Evolutionary conservation across 148 eudicot species (phyloP).

Genomic region (Diospyros kaki): DNA sequence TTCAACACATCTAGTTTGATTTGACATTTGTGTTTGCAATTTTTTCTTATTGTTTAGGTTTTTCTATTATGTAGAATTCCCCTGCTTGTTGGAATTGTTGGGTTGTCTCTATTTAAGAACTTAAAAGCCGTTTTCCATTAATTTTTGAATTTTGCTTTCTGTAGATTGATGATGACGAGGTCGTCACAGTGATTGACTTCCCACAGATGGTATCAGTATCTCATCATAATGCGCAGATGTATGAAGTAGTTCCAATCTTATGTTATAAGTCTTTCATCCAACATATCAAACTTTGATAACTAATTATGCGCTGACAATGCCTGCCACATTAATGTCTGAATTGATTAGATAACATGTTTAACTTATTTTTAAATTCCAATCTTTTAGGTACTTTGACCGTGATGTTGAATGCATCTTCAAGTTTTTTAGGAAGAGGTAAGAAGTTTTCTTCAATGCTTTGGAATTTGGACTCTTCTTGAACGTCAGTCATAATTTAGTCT

Average conservation of each 20-base stretch:
- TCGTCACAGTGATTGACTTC: slow-evolving; percentile 87
- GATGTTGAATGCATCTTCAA: slow-evolving; percentile 95
- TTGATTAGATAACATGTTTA: neutral
- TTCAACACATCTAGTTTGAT: neutral
- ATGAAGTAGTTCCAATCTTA: slow-evolving; percentile 15
- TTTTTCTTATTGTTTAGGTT: neutral
- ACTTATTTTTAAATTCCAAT: neutral
- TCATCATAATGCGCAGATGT: slow-evolving; percentile 93
- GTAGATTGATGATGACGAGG: slow-evolving; percentile 93
- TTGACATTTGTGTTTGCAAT: neutral
- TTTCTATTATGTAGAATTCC: neutral
- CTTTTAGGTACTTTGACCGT: slow-evolving; percentile 87
- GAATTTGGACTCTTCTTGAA: neutral
- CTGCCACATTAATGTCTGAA: neutral
- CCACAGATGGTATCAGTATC: slow-evolving; percentile 98
- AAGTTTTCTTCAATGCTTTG: neutral
- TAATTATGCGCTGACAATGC: neutral
- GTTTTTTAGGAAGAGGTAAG: slow-evolving; percentile 81
- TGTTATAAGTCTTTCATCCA: neutral
- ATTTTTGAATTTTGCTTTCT: slow-evolving; percentile 8
- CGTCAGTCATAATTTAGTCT: neutral
- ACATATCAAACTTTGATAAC: neutral
- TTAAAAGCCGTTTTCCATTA: neutral
- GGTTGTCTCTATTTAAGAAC: neutral
- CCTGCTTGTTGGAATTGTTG: neutral